Evolutionary conservation across 352 stramenopile genomes (phyloP), one percentile per base, ranked within the genome.

Genomic region (Elongisporangium prolatum): DNA sequence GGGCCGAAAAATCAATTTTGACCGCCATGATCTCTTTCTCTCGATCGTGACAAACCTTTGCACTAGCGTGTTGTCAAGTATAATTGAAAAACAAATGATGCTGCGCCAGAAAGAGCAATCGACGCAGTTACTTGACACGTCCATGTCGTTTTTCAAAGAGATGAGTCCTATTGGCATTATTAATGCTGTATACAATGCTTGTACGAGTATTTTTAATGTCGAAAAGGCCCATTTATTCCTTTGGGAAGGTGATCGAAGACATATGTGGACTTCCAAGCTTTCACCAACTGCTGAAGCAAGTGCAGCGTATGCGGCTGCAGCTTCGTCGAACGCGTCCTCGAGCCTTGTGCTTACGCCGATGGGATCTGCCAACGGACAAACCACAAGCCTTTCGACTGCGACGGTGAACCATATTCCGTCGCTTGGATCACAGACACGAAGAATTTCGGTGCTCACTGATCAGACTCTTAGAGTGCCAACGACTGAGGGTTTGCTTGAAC

Each of bases 81-180:
- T 90, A 48, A 50, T 92, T 6, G 82, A 89, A 24, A 89, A 89
- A 52, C 80, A 88, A 17, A 64, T 61, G 2, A 81, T 87, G 67
- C 56, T 86, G 24, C 74, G 74, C 21, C 74, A 88, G 21, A 79
- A 89, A 55, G 80, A 87, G 38, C 75, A 92, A 59, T 88, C 81
- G 18, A 71, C 61, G 4, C 56, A 76, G 49, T 53, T 92, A 6
- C 56, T 92, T 11, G 82, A 92, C 50, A 86, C 77, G 16, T 88
- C 80, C 17, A 84, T 90, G 72, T 76, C 74, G 11, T 89, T 92
- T 54, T 90, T 90, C 64, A 89, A 89, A 60, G 82, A 92, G 62
- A 87, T 89, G 77, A 89, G 77, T 49, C 77, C 79, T 24, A 62
- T 92, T 17, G 82, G 82, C 5, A 69, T 92, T 51, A 89, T 92